These are phyloP conservation scores for Gaertneriomyces sp. DNA, from an alignment of 192 early-diverging fungal species.

Conservation along the genomic window DNA sequence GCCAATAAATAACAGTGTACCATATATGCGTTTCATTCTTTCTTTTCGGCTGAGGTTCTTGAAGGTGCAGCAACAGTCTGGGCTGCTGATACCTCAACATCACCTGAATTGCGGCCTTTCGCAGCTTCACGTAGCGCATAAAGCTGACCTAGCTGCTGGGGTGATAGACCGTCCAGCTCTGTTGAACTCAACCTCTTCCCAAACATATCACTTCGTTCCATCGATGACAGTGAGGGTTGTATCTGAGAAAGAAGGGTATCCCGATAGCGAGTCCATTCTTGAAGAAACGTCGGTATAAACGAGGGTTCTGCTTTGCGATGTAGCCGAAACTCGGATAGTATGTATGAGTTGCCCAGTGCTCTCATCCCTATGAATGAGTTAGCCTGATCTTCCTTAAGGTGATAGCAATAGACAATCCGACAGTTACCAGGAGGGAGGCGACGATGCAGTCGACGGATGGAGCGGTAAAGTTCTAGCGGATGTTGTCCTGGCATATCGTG, in stretches of 20 bases:
- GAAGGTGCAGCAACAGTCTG: no score
- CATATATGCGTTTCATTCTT: no score
- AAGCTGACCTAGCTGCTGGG: slow-evolving; percentile 27
- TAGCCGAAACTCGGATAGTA: slow-evolving; percentile 25
- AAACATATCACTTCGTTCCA: neutral
- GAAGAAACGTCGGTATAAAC: slow-evolving; percentile 20
- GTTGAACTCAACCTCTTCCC: slow-evolving; percentile 12
- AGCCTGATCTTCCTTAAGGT: neutral
- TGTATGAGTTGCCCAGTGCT: slow-evolving; percentile 26
- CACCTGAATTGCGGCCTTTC: neutral
- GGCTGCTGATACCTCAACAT: no score
- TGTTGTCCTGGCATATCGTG: neutral
- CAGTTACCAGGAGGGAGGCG: slow-evolving; percentile 23
- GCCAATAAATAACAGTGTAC: no score
- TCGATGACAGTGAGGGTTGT: neutral
- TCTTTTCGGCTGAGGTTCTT: no score
- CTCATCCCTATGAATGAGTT: slow-evolving; percentile 10
- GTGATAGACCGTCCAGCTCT: slow-evolving; percentile 8
- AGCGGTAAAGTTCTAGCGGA: slow-evolving; percentile 26
- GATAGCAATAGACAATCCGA: neutral
- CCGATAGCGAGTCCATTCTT: slow-evolving; percentile 20
- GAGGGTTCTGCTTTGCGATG: slow-evolving; percentile 24
- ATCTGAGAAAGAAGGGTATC: slow-evolving; percentile 12
- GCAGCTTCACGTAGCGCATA: slow-evolving; percentile 23
- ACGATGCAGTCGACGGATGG: slow-evolving; percentile 30